A percentile compares a stretch with the other conserved stretches of the same genome.
Conservation (phyloP, 495 filamentous ascomycete genomes). For the Evernia prunastri region DNA sequence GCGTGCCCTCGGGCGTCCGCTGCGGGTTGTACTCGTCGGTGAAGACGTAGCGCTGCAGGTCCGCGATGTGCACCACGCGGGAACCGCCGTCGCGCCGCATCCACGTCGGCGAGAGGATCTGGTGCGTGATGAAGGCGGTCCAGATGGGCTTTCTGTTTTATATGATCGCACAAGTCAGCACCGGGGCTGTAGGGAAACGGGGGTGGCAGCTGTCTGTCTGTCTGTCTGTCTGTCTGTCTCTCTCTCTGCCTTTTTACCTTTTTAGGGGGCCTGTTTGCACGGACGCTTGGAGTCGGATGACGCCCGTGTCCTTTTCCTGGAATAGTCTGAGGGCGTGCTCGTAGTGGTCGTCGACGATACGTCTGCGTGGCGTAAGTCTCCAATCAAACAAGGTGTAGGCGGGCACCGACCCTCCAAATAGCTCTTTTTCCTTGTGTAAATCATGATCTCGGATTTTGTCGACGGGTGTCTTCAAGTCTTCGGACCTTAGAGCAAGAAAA, state of each 20-base stretch:
- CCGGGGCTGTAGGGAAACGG: too few relatives aligned
- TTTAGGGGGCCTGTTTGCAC: conserved; percentile 12
- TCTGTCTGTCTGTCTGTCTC: too few relatives aligned
- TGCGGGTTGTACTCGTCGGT: conserved; percentile 50
- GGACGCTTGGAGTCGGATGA: conserved; percentile 47
- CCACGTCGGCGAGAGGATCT: conserved; percentile 52
- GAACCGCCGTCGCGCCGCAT: conserved; percentile 44
- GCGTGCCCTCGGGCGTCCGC: conserved; percentile 32
- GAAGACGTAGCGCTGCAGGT: conserved; percentile 57
- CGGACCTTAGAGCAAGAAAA: conserved; percentile 66
- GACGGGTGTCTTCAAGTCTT: conserved; percentile 51
- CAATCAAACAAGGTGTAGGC: neutral
- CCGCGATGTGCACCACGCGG: conserved; percentile 53
- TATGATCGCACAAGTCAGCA: too few relatives aligned
- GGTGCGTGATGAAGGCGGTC: conserved; percentile 68
- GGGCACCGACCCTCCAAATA: conserved; percentile 60
- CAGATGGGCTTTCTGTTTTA: conserved; percentile 58
- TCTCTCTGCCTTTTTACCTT: neutral
- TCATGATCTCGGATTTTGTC: conserved; percentile 52
- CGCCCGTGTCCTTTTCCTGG: conserved; percentile 56
- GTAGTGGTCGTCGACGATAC: conserved; percentile 64
- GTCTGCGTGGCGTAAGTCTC: conserved; percentile 35
- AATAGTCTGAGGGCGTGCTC: conserved; percentile 67
- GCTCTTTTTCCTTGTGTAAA: conserved; percentile 54
- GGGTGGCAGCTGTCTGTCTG: too few relatives aligned